These are phyloP conservation scores for Prunus dulcis DNA, from an alignment of 306 rosid species.

Conservation along the genomic window DNA sequence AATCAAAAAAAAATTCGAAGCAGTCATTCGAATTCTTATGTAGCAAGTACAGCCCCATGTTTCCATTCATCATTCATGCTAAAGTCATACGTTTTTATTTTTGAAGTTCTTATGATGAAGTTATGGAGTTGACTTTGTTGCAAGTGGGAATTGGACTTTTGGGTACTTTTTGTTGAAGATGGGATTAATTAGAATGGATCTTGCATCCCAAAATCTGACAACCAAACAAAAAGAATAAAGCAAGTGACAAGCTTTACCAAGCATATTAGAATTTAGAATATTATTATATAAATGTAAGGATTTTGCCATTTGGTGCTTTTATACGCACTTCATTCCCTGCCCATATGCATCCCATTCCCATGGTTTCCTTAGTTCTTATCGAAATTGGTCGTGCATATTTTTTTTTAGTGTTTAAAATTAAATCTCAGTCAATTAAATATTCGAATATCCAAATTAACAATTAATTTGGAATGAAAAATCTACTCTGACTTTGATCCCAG, in stretches of 20 bases:
- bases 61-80: neutral
- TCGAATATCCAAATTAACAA: neutral
- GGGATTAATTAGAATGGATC: neutral
- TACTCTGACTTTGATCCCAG: too few species aligned
- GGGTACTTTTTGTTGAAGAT: neutral
- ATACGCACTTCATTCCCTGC: neutral
- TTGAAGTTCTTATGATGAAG: neutral
- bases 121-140: neutral
- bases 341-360: neutral
- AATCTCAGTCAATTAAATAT: neutral
- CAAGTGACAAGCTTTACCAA: neutral
- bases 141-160: neutral
- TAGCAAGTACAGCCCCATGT: neutral
- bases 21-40: neutral
- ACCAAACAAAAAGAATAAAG: constrained; percentile 1
- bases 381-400: neutral
- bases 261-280: neutral
- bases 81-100: neutral
- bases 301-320: neutral
- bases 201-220: neutral
- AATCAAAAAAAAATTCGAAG: neutral
- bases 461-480: too few species aligned
- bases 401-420: neutral
- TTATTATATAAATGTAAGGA: neutral
- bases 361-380: neutral